phyloP scores from a whole-genome alignment of 805 yeast genomes.

The Ogataea siamensis region DNA sequence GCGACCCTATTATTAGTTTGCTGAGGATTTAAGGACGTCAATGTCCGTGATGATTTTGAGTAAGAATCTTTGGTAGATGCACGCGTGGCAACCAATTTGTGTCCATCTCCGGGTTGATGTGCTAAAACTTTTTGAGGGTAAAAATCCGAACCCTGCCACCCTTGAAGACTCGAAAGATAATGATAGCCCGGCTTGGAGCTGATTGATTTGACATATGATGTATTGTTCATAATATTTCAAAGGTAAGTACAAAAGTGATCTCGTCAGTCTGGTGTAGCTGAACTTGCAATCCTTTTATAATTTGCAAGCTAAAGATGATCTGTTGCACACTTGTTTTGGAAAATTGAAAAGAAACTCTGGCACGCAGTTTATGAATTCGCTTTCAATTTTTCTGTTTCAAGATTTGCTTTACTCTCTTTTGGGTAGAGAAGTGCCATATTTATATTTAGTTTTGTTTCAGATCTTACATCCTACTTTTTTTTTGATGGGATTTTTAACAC shows the following conservation, averaged over 20 bases:
- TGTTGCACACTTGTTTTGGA: slow-evolving; percentile 13
- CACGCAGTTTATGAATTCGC: neutral
- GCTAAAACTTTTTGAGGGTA: slow-evolving; percentile 8
- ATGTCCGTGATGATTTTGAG: slow-evolving; percentile 11
- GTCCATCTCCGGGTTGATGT: slow-evolving; percentile 26
- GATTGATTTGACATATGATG: slow-evolving; percentile 13
- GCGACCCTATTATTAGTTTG: slow-evolving; percentile 9
- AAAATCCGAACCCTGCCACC: slow-evolving; percentile 12
- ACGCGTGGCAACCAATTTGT: slow-evolving; percentile 23
- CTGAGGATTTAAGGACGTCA: slow-evolving; percentile 14
- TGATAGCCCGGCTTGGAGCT: slow-evolving; percentile 8
- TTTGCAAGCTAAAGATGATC: neutral
- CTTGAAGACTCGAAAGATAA: slow-evolving; percentile 6
- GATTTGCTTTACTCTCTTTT: neutral
- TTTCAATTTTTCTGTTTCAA: slow-evolving; percentile 3
- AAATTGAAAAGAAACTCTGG: neutral
- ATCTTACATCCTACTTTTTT: slow-evolving; percentile 11
- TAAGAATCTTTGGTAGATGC: slow-evolving; percentile 21
- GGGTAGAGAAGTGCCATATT: neutral
- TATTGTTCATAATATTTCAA: slow-evolving; percentile 18
- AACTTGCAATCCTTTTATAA: slow-evolving; percentile 6
- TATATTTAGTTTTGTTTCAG: slow-evolving; percentile 12
- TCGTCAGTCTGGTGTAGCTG: slow-evolving; percentile 7
- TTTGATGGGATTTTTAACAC: slow-evolving; percentile 18
- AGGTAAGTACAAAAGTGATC: too few relatives aligned